Conservation (phyloP, 192 early-diverging fungal species). For the Coemansia sp. region DNA sequence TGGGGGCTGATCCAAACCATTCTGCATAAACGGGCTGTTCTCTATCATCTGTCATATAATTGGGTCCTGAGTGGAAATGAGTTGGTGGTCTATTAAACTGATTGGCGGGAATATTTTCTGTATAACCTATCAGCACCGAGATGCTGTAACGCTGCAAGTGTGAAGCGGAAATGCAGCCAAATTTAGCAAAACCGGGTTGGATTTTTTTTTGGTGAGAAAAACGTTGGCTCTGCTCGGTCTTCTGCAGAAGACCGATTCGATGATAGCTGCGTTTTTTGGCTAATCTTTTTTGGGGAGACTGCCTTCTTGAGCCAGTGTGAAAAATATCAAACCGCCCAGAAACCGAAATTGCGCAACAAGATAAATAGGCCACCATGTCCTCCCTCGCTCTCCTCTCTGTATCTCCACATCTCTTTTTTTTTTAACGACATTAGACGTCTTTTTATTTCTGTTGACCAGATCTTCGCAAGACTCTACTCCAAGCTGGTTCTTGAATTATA, state of each 20-base stretch:
- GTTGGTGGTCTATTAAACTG: not conserved
- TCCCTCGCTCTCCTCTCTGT: constrained; percentile 1
- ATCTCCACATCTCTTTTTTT: not conserved
- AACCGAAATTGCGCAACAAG: not conserved
- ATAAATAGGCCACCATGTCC: constrained; percentile 4
- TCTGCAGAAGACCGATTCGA: no score
- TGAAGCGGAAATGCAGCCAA: not conserved
- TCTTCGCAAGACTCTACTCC: not conserved
- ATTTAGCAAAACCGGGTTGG: not conserved
- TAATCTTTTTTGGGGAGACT: not conserved
- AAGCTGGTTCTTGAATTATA: not conserved
- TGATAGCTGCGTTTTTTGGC: not conserved
- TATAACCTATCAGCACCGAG: not conserved
- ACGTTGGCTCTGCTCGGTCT: no score
- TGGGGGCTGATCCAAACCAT: no score
- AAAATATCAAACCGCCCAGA: not conserved
- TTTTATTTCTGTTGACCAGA: constrained; percentile 37
- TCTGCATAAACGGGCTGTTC: not conserved
- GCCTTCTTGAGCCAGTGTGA: not conserved
- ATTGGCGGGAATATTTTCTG: not conserved
- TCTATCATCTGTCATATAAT: not conserved
- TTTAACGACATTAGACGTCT: constrained; percentile 11
- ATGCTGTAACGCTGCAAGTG: no score
- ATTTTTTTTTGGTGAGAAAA: no score
- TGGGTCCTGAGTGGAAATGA: not conserved